A percentile compares a stretch with the other conserved stretches of the same genome.
Conservation (phyloP, 1,284 basidiomycete genomes). For the Neolentinus lepideus region DNA sequence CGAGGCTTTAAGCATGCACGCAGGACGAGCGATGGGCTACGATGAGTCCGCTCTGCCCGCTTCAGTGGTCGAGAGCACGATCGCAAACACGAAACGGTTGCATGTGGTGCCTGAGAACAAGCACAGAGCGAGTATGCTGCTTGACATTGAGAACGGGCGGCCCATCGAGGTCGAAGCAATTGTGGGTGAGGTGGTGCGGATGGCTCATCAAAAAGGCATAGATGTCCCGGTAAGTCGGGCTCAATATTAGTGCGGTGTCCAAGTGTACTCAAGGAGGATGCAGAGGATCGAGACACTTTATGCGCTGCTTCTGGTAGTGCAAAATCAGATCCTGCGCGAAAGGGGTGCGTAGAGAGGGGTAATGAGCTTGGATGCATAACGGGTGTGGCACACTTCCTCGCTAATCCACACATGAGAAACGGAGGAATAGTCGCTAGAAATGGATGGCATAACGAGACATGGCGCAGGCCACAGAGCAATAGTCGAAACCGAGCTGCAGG, state of each 20-base stretch:
- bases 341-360: neutral
- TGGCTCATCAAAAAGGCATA: constrained; percentile 39
- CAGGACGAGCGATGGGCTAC: constrained; percentile 38
- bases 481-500: neutral
- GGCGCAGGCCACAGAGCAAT: neutral
- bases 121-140: constrained; percentile 54
- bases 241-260: neutral
- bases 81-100: constrained; percentile 30
- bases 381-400: neutral
- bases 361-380: no score
- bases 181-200: constrained; percentile 49
- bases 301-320: constrained; percentile 39
- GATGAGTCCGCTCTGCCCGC: constrained; percentile 37
- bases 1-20: neutral
- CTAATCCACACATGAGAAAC: neutral
- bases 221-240: constrained; percentile 40
- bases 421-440: neutral
- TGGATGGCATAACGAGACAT: neutral
- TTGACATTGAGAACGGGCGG: constrained; percentile 43
- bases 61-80: constrained; percentile 28
- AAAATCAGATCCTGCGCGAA: constrained; percentile 37
- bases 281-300: constrained; percentile 47
- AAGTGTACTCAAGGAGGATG: neutral
- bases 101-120: constrained; percentile 34
- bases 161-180: constrained; percentile 66